These are phyloP conservation scores for Nematocida sp. DNA, from an alignment of 371 early-diverging fungal genomes.

Conservation along the genomic window DNA sequence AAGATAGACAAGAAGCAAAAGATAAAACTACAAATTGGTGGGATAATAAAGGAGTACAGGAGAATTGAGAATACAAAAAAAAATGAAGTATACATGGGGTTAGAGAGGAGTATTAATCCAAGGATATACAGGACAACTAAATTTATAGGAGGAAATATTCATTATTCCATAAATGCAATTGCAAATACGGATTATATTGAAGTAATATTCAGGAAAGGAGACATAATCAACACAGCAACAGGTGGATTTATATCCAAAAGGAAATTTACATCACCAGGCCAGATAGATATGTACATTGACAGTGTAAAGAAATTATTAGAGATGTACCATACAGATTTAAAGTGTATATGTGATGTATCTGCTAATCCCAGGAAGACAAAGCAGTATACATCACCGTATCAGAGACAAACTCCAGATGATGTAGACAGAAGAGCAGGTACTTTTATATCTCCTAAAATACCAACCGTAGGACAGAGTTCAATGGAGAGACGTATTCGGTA, in stretches of 20 bases:
- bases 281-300: conserved; percentile 55
- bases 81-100: conserved; percentile 35
- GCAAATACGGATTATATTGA: conserved; percentile 52
- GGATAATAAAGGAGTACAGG: conserved; percentile 51
- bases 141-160: conserved; percentile 42
- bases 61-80: conserved; percentile 4
- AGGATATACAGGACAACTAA: conserved; percentile 46
- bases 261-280: conserved; percentile 45
- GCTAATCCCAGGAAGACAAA: conserved; percentile 42
- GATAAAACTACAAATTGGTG: conserved; percentile 34
- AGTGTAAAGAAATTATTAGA: conserved; percentile 44
- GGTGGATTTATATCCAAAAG: conserved; percentile 49
- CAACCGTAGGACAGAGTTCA: background rate
- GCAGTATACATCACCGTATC: conserved; percentile 18
- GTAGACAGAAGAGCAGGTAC: background rate
- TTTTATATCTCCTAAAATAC: background rate
- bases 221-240: conserved; percentile 43
- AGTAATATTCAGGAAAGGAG: conserved; percentile 53
- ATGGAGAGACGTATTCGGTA: conserved; percentile 6
- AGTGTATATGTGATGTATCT: conserved; percentile 57
- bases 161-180: conserved; percentile 53
- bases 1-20: conserved; percentile 29
- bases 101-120: conserved; percentile 19
- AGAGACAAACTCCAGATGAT: conserved; percentile 1
- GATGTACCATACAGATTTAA: conserved; percentile 50